Conservation (phyloP, 257 asterid genomes). For the Lycium ferocissimum region DNA sequence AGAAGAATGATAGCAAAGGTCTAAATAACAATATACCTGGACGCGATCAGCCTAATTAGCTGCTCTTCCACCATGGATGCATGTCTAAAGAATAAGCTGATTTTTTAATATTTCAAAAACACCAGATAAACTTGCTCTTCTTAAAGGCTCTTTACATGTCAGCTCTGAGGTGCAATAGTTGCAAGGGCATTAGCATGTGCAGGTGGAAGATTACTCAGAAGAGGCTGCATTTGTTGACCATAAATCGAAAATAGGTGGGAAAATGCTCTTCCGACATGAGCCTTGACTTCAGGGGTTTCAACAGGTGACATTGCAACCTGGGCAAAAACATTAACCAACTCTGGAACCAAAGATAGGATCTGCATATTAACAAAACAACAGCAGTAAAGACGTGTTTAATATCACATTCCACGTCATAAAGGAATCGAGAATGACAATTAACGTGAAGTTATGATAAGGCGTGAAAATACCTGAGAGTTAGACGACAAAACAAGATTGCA, state of each 20-base stretch:
- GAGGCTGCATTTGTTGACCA: conserved; percentile 95
- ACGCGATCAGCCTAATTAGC: conserved; percentile 28
- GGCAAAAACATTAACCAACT: conserved; percentile 86
- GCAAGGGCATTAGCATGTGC: conserved; percentile 89
- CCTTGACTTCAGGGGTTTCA: conserved; percentile 88
- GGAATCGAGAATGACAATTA: conserved; percentile 9
- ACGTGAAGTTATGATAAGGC: conserved; percentile 22
- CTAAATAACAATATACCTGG: conserved; percentile 18
- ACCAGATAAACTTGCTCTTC: background rate
- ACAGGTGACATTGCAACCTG: conserved; percentile 80
- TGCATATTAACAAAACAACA: conserved; percentile 44
- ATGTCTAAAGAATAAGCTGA: conserved; percentile 6
- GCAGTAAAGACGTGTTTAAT: background rate
- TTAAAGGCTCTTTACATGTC: conserved; percentile 38
- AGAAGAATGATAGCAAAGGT: background rate
- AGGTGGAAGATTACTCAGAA: conserved; percentile 83
- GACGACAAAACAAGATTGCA: conserved; percentile 85
- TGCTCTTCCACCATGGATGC: conserved; percentile 32
- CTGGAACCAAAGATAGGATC: conserved; percentile 80
- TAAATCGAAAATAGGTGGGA: conserved; percentile 81
- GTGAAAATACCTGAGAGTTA: conserved; percentile 74
- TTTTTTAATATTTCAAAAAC: background rate
- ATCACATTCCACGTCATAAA: conserved; percentile 21
- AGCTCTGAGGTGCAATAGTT: conserved; percentile 79
- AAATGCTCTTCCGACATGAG: conserved; percentile 86